Evolutionary conservation across 768 basidiomycete species (phyloP), one percentile per base, ranked within the genome.

Genomic region (Calocybe cyanea): DNA sequence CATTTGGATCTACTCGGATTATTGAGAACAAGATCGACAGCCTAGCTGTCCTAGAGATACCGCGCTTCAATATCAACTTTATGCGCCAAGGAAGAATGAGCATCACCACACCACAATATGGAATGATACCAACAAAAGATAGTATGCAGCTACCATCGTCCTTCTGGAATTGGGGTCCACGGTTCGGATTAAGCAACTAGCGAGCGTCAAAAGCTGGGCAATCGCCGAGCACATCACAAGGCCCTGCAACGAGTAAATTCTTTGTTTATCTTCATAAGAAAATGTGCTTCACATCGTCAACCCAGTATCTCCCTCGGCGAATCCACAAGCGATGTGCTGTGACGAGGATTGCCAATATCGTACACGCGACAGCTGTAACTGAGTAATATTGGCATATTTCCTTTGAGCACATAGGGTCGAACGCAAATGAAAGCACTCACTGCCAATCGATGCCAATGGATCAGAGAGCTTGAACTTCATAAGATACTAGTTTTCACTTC

Each of bases 11-110:
- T 52, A 79, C 67, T 31, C 78, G 74, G 43, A 78, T 71, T 49
- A 80, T 68, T 5, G 77, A 77, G 60, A 75, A 76, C 7, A 80
- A 59, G 37, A 78, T 77, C 18, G 76, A 71, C n/a, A 77, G 60
- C 14, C 77, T 69, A 2, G 77, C 63, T 24, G 61, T 65, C 72
- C 74, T 74, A 19, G 7, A 23, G n/a, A n/a, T n/a, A 36, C 15
- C 9, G 14, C 15, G 24, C 35, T 30, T 7, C 17, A 14, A 14
- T 25, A 18, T 14, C 19, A 15, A 10, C 32, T n/a, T 37, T 15
- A 35, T 33, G 8, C 2, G 25, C n/a, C 19, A 17, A 33, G 4
- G 10, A 1, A n/a, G 17, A 20, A n/a, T n/a, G n/a, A n/a, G n/a
- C n/a, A 38, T 14, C 34, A 71, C 71, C 70, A 73, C 35, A 71